Evolutionary conservation across 345 rosid species (phyloP), one percentile per base, ranked within the genome.

Genomic region (Rhizophora apiculata): DNA sequence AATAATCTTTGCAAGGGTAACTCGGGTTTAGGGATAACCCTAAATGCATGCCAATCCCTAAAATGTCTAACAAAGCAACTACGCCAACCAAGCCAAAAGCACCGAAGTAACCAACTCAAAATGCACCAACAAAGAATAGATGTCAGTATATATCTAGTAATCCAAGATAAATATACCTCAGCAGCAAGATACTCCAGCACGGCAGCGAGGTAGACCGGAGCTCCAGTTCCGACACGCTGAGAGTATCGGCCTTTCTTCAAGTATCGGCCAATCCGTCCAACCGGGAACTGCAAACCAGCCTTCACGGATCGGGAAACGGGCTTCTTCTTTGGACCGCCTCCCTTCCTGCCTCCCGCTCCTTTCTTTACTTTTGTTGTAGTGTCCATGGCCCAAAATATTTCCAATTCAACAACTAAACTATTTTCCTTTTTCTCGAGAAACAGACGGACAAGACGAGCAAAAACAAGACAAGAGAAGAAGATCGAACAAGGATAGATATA

Each of bases 261-360:
- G 72, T 53, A 81, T 29, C 84, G 58, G 1, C 79, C 81, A 68
- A 81, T 74, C 52, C 84, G 68, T 1, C 81, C 84, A 7, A 81
- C 84, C 0, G 84, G 84, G 62, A 81, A 77, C 52, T 81, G 84
- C 49, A 81, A 74, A 13, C 84, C 81, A 22, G 81, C 84, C 56
- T 74, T 81, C 55, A 74, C 74, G 20, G 84, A 81, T 49, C 79
- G 69, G 2, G 81, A 39, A 9, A 74, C 79, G 1, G 81, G 63
- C 65, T 81, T 81, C 84, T 81, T 81, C 81, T 74, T 81, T 2
- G 84, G 84, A 29, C 81, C 84, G 5, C 81, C 81, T 11, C 81
- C 84, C 32, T 68, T 81, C 72, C 81, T 74, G 16, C 81, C 84
- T 3, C 72, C 84, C 5, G 81, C 84, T 31, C 84, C 84, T 54